Evolutionary conservation across 2,329 filamentous ascomycete species (phyloP), one percentile per base, ranked within the genome.

Genomic region (Stemphylium lycopersici): DNA sequence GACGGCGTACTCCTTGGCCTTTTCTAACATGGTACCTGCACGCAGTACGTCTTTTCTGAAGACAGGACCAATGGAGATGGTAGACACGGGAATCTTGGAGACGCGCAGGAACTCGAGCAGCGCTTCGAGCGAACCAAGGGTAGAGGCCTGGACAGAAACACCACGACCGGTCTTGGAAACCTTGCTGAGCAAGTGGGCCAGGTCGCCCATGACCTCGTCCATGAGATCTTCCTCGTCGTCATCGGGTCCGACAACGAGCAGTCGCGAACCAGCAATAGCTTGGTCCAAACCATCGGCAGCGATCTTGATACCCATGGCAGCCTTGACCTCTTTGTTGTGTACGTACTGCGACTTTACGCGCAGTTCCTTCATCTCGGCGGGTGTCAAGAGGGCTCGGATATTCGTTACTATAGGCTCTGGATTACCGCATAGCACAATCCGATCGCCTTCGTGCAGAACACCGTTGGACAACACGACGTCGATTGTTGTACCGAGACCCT

Each of bases 241-340:
- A 67, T 96, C 90, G 32, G 92, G 90, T 32, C 95, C 93, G 56
- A 96, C 92, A 24, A 99, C 93, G 68, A 99, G 86, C 67, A 99
- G 82, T 64, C 96, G 88, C 16, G 96, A 99, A 74, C 95, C 95
- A 58, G 95, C 95, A 76, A 99, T 98, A 65, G 96, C 95, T 58
- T 91, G 89, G 76, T 99, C 95, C 18, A 99, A 89, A 60, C 93
- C 92, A 66, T 96, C 96, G 39, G 93, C 95, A 60, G 92, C 92
- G 73, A 99, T 98, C 85, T 99, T 99, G 77, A 99, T 91, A 89
- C 95, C 95, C 71, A 99, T 85, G 7, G 95, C 92, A 16, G 96
- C 95, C 83, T 97, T 99, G 80, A 97, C 93, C 77, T 96, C 92
- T 81, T 99, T 98, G 82, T 99, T 97, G 82, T 99, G 96, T 26